phyloP scores from a whole-genome alignment of 805 yeast species.

The Metschnikowia similis region DNA sequence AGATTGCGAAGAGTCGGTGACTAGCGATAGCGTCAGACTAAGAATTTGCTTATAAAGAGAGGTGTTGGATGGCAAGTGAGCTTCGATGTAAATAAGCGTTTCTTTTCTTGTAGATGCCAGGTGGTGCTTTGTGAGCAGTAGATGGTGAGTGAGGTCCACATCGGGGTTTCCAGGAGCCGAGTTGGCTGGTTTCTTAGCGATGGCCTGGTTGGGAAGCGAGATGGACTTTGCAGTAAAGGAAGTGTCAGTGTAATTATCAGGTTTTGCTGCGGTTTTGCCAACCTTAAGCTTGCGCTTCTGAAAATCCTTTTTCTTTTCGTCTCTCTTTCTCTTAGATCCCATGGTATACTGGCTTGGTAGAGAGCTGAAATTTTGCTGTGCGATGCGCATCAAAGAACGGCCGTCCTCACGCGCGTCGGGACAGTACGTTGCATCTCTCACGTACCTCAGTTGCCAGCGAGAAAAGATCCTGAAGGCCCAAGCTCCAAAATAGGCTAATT shows the following conservation, averaged over 20 bases:
- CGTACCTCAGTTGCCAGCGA: not conserved
- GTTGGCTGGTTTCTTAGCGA: slow-evolving; percentile 19
- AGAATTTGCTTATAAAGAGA: slow-evolving; percentile 55
- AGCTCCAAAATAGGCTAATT: not conserved
- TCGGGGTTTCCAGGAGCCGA: slow-evolving; percentile 23
- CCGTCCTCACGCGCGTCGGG: not conserved
- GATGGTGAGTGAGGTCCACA: slow-evolving; percentile 51
- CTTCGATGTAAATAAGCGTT: slow-evolving; percentile 51
- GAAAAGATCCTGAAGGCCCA: not conserved
- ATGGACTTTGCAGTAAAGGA: slow-evolving; percentile 70
- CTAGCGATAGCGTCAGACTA: slow-evolving; percentile 54
- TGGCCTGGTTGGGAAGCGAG: slow-evolving; percentile 43
- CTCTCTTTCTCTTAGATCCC: slow-evolving; percentile 53
- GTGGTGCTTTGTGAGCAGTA: slow-evolving; percentile 74
- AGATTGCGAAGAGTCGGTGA: slow-evolving; percentile 59
- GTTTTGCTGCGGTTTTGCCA: slow-evolving; percentile 72
- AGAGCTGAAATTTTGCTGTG: slow-evolving; percentile 1
- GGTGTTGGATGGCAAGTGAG: slow-evolving; percentile 49
- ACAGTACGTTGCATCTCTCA: not conserved
- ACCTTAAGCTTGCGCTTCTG: slow-evolving; percentile 76
- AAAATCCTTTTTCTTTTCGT: slow-evolving; percentile 70
- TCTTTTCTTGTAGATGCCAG: slow-evolving; percentile 67
- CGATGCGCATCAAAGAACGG: slow-evolving; percentile 11
- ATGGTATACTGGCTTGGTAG: slow-evolving; percentile 11
- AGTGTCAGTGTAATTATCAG: slow-evolving; percentile 78